These are phyloP conservation scores for Gynandropsis gynandra DNA, from an alignment of 345 rosid species.

Conservation along the genomic window DNA sequence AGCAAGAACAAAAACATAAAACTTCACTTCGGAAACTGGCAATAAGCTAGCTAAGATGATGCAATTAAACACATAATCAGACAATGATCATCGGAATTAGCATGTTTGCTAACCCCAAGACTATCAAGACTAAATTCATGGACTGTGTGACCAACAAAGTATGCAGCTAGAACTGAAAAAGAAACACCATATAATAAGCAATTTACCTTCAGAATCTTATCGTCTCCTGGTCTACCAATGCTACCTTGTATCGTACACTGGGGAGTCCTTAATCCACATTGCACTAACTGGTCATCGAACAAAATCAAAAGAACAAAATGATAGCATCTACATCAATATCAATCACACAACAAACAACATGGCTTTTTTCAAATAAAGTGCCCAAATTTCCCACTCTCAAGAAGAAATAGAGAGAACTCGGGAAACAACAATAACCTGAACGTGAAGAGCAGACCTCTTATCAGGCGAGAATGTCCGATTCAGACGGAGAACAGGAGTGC, in stretches of 20 bases:
- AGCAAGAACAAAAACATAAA: no score
- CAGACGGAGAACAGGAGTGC: constrained; percentile 72
- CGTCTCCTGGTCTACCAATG: constrained; percentile 56
- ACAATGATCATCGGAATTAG: no score
- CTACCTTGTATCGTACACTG: constrained; percentile 88
- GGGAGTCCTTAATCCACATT: constrained; percentile 76
- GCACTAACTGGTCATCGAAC: constrained; percentile 53
- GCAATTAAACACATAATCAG: no score
- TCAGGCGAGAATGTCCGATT: constrained; percentile 38
- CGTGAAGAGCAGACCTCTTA: constrained; percentile 72
- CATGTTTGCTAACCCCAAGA: no score
- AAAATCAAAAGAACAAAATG: neutral
- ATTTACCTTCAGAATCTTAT: constrained; percentile 39
- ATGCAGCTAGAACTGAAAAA: neutral
- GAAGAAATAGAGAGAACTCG: neutral
- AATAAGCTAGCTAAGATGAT: no score
- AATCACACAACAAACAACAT: no score
- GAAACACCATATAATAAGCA: constrained; percentile 1
- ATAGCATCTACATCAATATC: neutral
- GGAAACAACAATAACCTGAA: constrained; percentile 42
- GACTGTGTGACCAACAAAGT: no score
- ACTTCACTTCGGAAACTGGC: no score
- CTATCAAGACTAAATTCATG: no score
- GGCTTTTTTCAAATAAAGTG: no score
- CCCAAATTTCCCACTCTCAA: neutral